Conservation (phyloP, 1,284 basidiomycete species). For the Pisolithus thermaeus region DNA sequence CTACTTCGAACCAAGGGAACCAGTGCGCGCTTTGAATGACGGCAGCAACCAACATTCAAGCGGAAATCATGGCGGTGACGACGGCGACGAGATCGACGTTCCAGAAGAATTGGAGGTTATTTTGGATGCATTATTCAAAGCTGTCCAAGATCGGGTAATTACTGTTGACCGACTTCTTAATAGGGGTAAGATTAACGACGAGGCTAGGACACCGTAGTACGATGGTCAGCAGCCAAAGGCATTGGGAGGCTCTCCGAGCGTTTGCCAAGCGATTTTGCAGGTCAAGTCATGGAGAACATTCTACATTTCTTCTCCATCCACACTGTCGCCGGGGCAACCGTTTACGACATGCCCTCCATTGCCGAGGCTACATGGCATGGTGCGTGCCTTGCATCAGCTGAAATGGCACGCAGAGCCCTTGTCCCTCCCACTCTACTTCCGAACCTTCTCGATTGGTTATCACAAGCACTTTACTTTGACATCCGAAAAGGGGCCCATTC, state of each 20-base stretch:
- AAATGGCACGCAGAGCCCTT: constrained; percentile 82
- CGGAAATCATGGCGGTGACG: constrained; percentile 14
- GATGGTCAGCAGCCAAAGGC: constrained; percentile 94
- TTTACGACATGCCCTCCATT: constrained; percentile 69
- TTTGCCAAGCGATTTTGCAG: constrained; percentile 68
- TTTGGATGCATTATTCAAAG: constrained; percentile 70
- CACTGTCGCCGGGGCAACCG: constrained; percentile 48
- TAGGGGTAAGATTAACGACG: constrained; percentile 1
- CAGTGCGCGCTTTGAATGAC: constrained; percentile 21
- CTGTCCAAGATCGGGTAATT: constrained; percentile 77
- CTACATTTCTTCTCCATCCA: constrained; percentile 67
- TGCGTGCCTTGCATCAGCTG: constrained; percentile 87
- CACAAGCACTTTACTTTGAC: constrained; percentile 88
- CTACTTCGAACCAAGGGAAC: background rate
- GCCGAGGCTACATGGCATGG: constrained; percentile 94
- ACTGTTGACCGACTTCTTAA: background rate
- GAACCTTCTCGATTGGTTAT: constrained; percentile 69
- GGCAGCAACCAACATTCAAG: constrained; percentile 1
- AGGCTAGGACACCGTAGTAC: constrained; percentile 84
- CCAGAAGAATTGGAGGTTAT: constrained; percentile 77
- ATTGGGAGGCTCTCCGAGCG: constrained; percentile 81
- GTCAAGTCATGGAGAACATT: constrained; percentile 79
- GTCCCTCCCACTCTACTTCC: constrained; percentile 53
- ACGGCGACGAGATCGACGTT: constrained; percentile 58
- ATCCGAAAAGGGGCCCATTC: constrained; percentile 88